Base-by-base conservation (phyloP, 208 protist genomes). In the Acanthamoeba castellanii region DNA sequence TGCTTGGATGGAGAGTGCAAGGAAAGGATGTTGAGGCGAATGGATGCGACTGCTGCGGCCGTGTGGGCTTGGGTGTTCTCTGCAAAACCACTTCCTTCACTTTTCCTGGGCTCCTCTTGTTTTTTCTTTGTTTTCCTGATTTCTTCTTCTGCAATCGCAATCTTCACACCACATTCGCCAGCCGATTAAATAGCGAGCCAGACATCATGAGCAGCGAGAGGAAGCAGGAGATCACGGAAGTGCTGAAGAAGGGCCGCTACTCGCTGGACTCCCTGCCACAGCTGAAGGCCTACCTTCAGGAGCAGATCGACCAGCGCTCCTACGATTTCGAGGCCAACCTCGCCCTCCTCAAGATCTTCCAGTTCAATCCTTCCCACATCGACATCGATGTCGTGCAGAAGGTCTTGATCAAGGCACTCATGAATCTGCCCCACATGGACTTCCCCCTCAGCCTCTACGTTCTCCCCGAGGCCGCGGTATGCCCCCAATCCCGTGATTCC, bases 281-380 rank as follows among this genome's bases (percentile, higher is more conserved):
- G 61, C 78, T 97, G 7, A 89, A 97, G 93, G 88, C 89, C 34
- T 88, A 89, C 55, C 59, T 97, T 47, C 70, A 96, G n/a, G 95
- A 89, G 74, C 96, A 97, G 61, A 94, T 96, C 47, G 45, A 70
- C 14, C 42, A 95, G 66, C 72, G 74, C 37, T 45, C 66, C n/a
- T 97, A 97, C 92, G 87, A 95, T 30, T 95, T 96, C 25, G 95
- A 97, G 55, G 91, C 87, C 47, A 97, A 97, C 88, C 82, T 94
- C 14, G 94, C 92, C 14, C 57, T 96, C 0, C 57, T 97, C n/a
- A 97, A 97, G 87, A 81, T 97, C 52, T 96, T 96, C 92, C 96
- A 97, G 92, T 97, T 97, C 72, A 90, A 96, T 37, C 95, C 96
- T 57, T 55, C 92, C 18, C 42, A 84, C 30, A 22, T 93, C 72